These are phyloP conservation scores for Eucalyptus erythrocorys DNA, from an alignment of 345 rosid species.

Conservation along the genomic window DNA sequence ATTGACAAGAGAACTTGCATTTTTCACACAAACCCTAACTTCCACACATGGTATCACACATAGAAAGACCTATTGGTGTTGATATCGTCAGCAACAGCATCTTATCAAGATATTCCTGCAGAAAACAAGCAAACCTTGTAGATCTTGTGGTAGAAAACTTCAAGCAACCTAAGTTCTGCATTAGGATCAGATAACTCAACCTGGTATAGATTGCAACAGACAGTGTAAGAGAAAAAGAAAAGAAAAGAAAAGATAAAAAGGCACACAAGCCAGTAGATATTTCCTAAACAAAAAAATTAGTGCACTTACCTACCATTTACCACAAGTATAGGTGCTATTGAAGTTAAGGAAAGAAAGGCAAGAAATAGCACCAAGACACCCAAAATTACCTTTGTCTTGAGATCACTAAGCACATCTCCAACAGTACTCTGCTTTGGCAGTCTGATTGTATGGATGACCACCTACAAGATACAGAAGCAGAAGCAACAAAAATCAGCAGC, in stretches of 20 bases:
- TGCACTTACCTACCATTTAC: neutral
- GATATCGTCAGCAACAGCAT: neutral
- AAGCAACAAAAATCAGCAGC: neutral
- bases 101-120: neutral
- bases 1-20: neutral
- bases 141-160: conserved; percentile 90
- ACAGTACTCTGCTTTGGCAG: conserved; percentile 92
- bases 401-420: conserved; percentile 84
- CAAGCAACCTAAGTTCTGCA: conserved; percentile 90
- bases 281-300: neutral
- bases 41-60: neutral
- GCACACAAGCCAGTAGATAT: neutral
- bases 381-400: conserved; percentile 57
- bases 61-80: neutral
- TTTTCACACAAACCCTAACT: neutral
- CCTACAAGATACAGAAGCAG: conserved; percentile 26
- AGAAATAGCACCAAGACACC: neutral
- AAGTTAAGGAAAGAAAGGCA: neutral
- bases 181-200: conserved; percentile 84
- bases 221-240: neutral
- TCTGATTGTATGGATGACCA: conserved; percentile 71
- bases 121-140: conserved; percentile 48
- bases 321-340: neutral
- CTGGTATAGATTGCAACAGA: conserved; percentile 28
- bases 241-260: neutral